These are phyloP conservation scores for Nothophoma quercina DNA, from an alignment of 2,329 filamentous ascomycete genomes.

Conservation along the genomic window DNA sequence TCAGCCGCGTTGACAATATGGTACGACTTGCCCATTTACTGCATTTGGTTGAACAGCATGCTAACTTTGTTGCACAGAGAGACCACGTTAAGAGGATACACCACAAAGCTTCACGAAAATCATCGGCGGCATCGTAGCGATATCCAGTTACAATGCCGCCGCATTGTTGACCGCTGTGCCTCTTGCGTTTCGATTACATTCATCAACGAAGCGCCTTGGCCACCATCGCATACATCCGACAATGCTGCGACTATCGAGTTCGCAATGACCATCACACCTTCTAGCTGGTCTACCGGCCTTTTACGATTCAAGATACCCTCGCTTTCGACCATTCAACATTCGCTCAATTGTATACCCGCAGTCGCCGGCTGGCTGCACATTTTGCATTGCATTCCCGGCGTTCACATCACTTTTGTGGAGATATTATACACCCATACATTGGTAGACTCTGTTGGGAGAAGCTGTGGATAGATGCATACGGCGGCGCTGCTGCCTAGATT, in stretches of 20 bases:
- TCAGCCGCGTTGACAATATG: conserved; percentile 70
- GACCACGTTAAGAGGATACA: conserved; percentile 53
- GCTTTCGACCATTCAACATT: conserved; percentile 19
- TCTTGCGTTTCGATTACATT: neutral
- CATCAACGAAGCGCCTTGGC: neutral
- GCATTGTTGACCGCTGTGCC: neutral
- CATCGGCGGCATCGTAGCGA: conserved; percentile 25
- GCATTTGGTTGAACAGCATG: neutral
- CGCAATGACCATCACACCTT: conserved; percentile 15
- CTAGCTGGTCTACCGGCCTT: conserved; percentile 24
- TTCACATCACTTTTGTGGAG: conserved; percentile 27
- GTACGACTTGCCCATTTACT: conserved; percentile 41
- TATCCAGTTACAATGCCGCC: neutral
- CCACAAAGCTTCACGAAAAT: conserved; percentile 44
- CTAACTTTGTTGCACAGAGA: conserved; percentile 40
- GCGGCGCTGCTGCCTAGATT: conserved; percentile 33
- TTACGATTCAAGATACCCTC: conserved; percentile 43
- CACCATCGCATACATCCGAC: neutral
- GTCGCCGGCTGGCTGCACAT: conserved; percentile 17
- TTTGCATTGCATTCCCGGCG: conserved; percentile 33
- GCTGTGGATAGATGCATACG: conserved; percentile 31
- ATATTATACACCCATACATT: conserved; percentile 20
- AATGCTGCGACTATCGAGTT: conserved; percentile 1
- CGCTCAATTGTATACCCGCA: conserved; percentile 23
- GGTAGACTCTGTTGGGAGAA: conserved; percentile 30